Base-by-base conservation (phyloP, 108 stramenopile species). In the Pelagomonas calceolata region DNA sequence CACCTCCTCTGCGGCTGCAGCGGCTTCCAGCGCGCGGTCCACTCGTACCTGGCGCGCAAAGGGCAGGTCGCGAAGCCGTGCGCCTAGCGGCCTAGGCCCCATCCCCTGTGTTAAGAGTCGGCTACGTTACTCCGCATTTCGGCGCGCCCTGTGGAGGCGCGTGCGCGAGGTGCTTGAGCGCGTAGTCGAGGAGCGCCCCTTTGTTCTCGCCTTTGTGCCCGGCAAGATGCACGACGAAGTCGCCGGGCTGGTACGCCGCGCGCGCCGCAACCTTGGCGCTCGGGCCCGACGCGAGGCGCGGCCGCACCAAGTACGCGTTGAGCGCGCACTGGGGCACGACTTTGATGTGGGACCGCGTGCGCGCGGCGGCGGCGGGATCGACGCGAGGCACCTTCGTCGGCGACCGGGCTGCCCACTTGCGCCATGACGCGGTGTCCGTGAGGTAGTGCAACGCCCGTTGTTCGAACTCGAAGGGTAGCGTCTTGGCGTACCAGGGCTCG, bases 361-460 rank as follows among this genome's bases (percentile, higher is more conserved):
- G n/a, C n/a, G n/a, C n/a, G n/a, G 77, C 34, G 30, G 17, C 63
- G 32, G 30, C 44, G 33, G 36, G 34, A 30, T 44, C 78, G 9
- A 12, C 12, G 9, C 39, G 39, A 5, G 39, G 39, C 39, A 43
- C 39, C 9, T 5, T 12, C 9, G 9, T 5, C 9, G 9, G 9
- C 9, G 5, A 12, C 39, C 39, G 39, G 9, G 39, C 39, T 12
- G 39, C 39, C 9, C 9, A 5, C 9, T 12, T 5, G 9, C 39
- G 39, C 80, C 80, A 81, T 16, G 32, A n/a, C 32, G 74, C 45
- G 29, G 80, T 71, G 70, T 80, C 72, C 34, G 79, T 36, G 0
- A 81, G 70, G 75, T 68, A 81, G 76, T 81, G 80, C 43, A 81
- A 32, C 1, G 79, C 80, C 10, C 80, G 76, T 71, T 81, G 78